Percentiles rank a stretch among this genome's conserved stretches.
Conservation (phyloP, 2,329 filamentous ascomycete species). For the Metarhizium album region DNA sequence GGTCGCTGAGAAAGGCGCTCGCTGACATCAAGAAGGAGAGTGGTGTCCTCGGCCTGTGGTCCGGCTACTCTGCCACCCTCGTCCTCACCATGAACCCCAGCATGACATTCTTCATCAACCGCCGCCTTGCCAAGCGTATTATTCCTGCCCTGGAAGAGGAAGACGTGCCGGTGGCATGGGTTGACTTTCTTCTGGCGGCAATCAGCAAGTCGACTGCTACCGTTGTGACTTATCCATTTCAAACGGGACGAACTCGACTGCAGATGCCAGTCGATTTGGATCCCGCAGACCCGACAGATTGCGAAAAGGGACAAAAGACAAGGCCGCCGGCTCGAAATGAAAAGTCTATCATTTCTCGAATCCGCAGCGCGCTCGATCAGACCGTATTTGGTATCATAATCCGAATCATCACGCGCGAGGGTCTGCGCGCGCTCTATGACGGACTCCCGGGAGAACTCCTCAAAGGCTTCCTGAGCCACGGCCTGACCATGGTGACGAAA, state of each 20-base stretch:
- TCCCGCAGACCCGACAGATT: constrained; percentile 1
- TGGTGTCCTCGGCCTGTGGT: constrained; percentile 71
- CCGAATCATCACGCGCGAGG: constrained; percentile 51
- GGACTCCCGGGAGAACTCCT: constrained; percentile 67
- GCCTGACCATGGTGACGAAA: constrained; percentile 80
- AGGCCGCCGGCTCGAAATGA: not conserved
- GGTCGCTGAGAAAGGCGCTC: constrained; percentile 46
- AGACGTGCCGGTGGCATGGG: constrained; percentile 27
- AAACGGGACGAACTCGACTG: constrained; percentile 69
- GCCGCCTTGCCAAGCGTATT: constrained; percentile 51
- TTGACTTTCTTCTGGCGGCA: constrained; percentile 49
- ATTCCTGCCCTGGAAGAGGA: constrained; percentile 37
- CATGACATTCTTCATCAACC: constrained; percentile 76
- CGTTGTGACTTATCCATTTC: constrained; percentile 73
- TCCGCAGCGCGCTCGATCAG: constrained; percentile 18
- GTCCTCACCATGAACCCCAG: constrained; percentile 77
- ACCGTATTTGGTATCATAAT: constrained; percentile 56
- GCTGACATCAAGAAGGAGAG: constrained; percentile 55
- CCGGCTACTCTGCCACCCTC: constrained; percentile 72
- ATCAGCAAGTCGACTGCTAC: constrained; percentile 69
- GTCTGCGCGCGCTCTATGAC: constrained; percentile 58
- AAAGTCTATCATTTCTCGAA: constrained; percentile 7
- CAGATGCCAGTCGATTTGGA: constrained; percentile 43
- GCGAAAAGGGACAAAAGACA: constrained; percentile 7
- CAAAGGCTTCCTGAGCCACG: constrained; percentile 78